Evolutionary conservation across 176 grass and related monocot genomes (phyloP).

Genomic region (sorghum (Sorghum bicolor)): Sorghum_bicolor_NCBIv3 NC_012875.2:47094001-47094500

Average conservation of each 20-base stretch:
- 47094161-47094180: constrained; percentile 14
- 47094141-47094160: constrained; percentile 6
- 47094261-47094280: constrained; percentile 24
- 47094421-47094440: constrained; percentile 37
- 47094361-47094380: constrained; percentile 46
- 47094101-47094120: constrained; percentile 5
- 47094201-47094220: constrained; percentile 35
- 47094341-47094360: constrained; percentile 21
- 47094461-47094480: constrained; percentile 9
- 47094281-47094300: constrained; percentile 20
- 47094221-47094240: background rate
- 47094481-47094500: background rate
- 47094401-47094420: constrained; percentile 40
- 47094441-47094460: background rate
- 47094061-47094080: constrained; percentile 31
- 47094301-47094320: constrained; percentile 26
- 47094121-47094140: constrained; percentile 28
- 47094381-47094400: constrained; percentile 40
- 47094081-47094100: constrained; percentile 48
- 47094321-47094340: constrained; percentile 18
- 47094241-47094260: background rate
- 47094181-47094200: constrained; percentile 25
- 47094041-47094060: constrained; percentile 44
- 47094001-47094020: constrained; percentile 15
- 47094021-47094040: background rate